Base-by-base conservation (phyloP, 2,329 filamentous ascomycete genomes). In the Fusarium sp. region DNA sequence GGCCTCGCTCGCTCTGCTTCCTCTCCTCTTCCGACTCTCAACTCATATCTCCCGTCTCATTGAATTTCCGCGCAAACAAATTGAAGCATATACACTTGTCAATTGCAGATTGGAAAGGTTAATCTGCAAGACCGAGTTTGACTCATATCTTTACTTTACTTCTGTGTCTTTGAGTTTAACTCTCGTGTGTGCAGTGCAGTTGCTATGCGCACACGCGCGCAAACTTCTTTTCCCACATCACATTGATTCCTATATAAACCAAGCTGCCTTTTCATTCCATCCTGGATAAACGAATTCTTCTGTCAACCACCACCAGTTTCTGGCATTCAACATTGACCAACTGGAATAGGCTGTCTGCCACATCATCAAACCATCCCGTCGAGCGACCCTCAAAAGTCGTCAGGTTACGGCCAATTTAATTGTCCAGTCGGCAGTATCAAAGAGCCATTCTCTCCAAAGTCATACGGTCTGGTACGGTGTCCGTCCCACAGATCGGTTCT, bases 391-490 rank as follows among this genome's bases (percentile, higher is more conserved):
- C 51, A 60, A 69, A 72, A 72, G 69, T 74, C 72, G 66, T 73
- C 69, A 74, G 72, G 69, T 74, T 55, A 63, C 68, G 58, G 62
- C 46, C 53, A 71, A 63, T 69, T 56, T 43, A 54, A 63, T 60
- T 63, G 61, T 58, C 61, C 68, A 58, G 63, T 63, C 57, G 57
- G 34, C 69, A 71, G 55, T 62, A 53, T 72, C 32, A 34, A 62
- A 71, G 65, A 68, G 63, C 67, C 66, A 72, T 72, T 68, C 59
- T 58, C 50, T 62, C 55, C 34, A 74, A 71, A 74, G 72, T 74
- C 72, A 74, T 74, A 74, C 72, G 72, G 72, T 74, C 53, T 68
- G 66, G 66, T 73, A 74, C 72, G 72, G 72, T 74, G 53, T 54
- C 69, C 69, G 72, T 74, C 72, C 72, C 72, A 74, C 68, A 66